A percentile compares a stretch with the other conserved stretches of the same genome.
Conservation (phyloP, 2,329 filamentous ascomycete genomes). For the Amauroascus niger region DNA sequence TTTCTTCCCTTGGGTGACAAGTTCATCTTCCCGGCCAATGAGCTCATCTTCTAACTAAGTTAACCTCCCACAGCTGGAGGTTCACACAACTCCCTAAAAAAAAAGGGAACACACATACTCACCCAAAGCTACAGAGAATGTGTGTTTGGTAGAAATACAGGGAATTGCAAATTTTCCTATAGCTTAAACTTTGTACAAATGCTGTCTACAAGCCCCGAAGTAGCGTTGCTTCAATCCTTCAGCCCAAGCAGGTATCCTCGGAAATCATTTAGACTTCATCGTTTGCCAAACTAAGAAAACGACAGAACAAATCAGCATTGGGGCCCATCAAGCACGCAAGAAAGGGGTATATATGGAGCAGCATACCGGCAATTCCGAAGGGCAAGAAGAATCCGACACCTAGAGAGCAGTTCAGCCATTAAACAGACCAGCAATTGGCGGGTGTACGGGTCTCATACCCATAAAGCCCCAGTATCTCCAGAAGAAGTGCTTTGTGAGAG, state of each 20-base stretch:
- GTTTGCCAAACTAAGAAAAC: constrained; percentile 54
- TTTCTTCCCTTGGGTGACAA: background rate
- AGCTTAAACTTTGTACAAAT: constrained; percentile 15
- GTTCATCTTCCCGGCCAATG: constrained; percentile 20
- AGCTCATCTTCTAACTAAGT: too few species aligned
- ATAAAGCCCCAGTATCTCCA: constrained; percentile 75
- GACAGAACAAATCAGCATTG: constrained; percentile 19
- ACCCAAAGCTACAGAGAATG: background rate
- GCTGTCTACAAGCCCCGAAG: constrained; percentile 8
- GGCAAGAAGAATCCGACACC: constrained; percentile 50
- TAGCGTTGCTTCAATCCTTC: background rate
- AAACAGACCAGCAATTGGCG: constrained; percentile 31
- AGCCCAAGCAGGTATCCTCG: background rate
- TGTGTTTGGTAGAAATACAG: constrained; percentile 7
- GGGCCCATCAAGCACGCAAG: background rate
- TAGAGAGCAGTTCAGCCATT: constrained; percentile 38
- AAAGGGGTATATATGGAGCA: constrained; percentile 12
- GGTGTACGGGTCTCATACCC: constrained; percentile 40
- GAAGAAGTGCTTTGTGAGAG: constrained; percentile 75
- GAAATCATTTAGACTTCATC: constrained; percentile 46
- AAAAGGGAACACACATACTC: background rate
- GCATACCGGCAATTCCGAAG: constrained; percentile 56
- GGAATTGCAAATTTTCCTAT: background rate
- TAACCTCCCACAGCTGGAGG: background rate
- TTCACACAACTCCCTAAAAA: background rate